These are phyloP conservation scores for Ceratobasidium sp. DNA, from an alignment of 1,284 basidiomycete species.

Conservation along the genomic window DNA sequence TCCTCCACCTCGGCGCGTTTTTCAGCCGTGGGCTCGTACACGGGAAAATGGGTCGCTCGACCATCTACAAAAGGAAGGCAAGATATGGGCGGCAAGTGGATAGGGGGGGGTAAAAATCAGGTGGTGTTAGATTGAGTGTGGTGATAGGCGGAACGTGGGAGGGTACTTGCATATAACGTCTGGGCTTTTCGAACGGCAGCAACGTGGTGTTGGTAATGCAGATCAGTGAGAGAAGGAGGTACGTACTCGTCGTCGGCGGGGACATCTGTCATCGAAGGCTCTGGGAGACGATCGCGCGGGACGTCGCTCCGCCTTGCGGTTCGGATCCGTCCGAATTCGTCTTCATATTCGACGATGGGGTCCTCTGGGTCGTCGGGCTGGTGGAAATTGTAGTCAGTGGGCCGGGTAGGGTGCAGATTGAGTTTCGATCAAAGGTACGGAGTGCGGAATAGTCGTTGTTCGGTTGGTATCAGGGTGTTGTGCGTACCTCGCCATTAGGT, in stretches of 20 bases:
- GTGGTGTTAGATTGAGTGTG: constrained; percentile 11
- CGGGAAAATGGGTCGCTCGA: constrained; percentile 81
- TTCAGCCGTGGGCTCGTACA: constrained; percentile 85
- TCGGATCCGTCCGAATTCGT: constrained; percentile 84
- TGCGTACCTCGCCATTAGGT: constrained; percentile 57
- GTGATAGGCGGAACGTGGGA: neutral
- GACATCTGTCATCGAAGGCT: constrained; percentile 56
- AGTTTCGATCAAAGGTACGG: constrained; percentile 17
- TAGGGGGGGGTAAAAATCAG: neutral
- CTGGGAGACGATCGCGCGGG: constrained; percentile 66
- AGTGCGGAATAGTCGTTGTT: constrained; percentile 3
- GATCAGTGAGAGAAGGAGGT: constrained; percentile 35
- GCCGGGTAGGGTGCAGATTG: constrained; percentile 9
- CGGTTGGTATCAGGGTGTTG: constrained; percentile 20
- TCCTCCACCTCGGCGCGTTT: constrained; percentile 80
- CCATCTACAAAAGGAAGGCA: constrained; percentile 59
- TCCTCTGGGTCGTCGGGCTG: constrained; percentile 60
- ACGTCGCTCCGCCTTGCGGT: constrained; percentile 78
- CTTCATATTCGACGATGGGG: constrained; percentile 83
- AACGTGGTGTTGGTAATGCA: constrained; percentile 40
- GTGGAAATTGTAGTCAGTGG: constrained; percentile 18
- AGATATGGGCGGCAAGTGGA: constrained; percentile 7
- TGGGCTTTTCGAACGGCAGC: neutral
- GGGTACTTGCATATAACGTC: constrained; percentile 31
- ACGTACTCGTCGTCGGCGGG: constrained; percentile 66